Percentiles rank a stretch among this genome's conserved stretches.
Conservation (phyloP, 805 yeast species). For the Suhomyces sp. region DNA sequence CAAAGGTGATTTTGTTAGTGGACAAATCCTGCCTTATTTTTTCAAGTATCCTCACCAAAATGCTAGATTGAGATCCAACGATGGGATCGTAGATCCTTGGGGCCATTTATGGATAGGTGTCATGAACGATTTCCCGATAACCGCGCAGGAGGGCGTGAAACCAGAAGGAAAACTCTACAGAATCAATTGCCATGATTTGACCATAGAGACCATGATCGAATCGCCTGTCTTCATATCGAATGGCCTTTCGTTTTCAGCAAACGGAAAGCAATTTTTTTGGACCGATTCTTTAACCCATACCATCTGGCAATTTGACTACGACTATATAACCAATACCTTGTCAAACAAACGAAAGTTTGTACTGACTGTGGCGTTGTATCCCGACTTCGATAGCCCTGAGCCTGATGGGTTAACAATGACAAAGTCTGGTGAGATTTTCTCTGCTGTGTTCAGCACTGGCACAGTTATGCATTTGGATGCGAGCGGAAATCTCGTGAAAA, state of each 20-base stretch:
- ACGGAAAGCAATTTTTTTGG: constrained; percentile 34
- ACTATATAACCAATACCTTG: constrained; percentile 24
- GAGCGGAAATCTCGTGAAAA: constrained; percentile 50
- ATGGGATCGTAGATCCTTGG: constrained; percentile 73
- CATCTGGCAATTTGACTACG: constrained; percentile 39
- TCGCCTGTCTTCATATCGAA: constrained; percentile 54
- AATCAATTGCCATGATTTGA: constrained; percentile 29
- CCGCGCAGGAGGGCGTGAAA: constrained; percentile 23
- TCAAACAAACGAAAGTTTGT: constrained; percentile 26
- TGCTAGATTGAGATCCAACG: constrained; percentile 55
- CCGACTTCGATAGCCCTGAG: constrained; percentile 39
- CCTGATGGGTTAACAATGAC: constrained; percentile 82
- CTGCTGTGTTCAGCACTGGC: constrained; percentile 64
- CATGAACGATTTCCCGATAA: constrained; percentile 56
- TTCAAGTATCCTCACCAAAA: constrained; percentile 33
- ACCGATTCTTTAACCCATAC: constrained; percentile 37
- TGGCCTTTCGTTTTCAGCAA: constrained; percentile 47
- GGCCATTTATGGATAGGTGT: constrained; percentile 82
- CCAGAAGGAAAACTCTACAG: constrained; percentile 52
- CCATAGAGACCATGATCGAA: constrained; percentile 30
- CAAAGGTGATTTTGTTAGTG: constrained; percentile 43
- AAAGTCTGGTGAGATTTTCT: constrained; percentile 51
- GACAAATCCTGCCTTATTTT: constrained; percentile 34
- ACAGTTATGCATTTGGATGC: constrained; percentile 53
- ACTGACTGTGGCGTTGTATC: constrained; percentile 14